Conservation (phyloP, 2,329 filamentous ascomycete species). For the Dryadomyces quercus-mongolicae region DNA sequence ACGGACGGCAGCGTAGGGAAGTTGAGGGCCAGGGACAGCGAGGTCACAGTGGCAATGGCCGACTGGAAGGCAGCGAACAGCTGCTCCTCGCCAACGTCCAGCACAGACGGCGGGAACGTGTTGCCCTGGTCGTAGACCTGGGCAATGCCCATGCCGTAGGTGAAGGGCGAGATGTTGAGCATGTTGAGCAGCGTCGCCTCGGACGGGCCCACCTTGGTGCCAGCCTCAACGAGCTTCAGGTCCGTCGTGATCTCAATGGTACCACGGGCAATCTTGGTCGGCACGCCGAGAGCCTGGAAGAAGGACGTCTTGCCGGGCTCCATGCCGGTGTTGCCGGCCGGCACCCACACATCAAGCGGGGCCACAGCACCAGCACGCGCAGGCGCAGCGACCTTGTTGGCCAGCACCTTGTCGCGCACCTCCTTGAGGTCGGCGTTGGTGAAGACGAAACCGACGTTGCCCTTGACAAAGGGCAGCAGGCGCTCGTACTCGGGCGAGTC, state of each 20-base stretch:
- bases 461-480: conserved; percentile 88
- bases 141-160: conserved; percentile 91
- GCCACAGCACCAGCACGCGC: conserved; percentile 96
- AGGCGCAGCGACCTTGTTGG: conserved; percentile 95
- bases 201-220: conserved; percentile 91
- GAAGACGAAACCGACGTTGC: conserved; percentile 99
- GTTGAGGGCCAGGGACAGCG: conserved; percentile 82
- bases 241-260: conserved; percentile 99
- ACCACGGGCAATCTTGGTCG: conserved; percentile 99
- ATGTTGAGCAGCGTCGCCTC: conserved; percentile 99
- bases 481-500: conserved; percentile 97
- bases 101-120: conserved; percentile 71
- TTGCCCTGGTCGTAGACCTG: conserved; percentile 99
- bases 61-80: conserved; percentile 71
- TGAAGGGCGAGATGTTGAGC: conserved; percentile 99
- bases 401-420: conserved; percentile 83
- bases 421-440: conserved; percentile 93
- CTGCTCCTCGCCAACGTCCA: conserved; percentile 93
- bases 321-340: conserved; percentile 99
- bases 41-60: conserved; percentile 78
- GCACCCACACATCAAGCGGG: conserved; percentile 84
- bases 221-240: conserved; percentile 92
- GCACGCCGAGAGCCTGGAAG: conserved; percentile 99
- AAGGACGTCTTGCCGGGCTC: conserved; percentile 99
- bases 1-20: conserved; percentile 95